phyloP scores from a whole-genome alignment of 2,329 filamentous ascomycete species.

The Colletotrichum zoysiae region DNA sequence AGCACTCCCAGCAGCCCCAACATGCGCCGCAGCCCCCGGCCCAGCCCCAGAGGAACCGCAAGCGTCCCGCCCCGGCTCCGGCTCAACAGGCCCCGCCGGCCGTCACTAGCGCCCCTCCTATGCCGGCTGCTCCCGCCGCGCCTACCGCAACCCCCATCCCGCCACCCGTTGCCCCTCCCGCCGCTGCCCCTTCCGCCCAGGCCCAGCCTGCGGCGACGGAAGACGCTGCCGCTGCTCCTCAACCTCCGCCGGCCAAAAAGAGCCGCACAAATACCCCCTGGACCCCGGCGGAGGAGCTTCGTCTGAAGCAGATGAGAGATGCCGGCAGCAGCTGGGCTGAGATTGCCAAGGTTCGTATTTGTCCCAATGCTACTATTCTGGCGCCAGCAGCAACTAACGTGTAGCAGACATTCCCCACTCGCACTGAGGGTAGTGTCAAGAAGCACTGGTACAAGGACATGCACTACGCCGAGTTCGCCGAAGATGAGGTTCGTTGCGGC shows the following conservation, averaged over 20 bases:
- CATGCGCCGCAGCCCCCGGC: constrained; percentile 50
- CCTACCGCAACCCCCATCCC: constrained; percentile 49
- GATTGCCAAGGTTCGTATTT: constrained; percentile 85
- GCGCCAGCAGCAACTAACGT: constrained; percentile 12
- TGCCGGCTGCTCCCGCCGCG: constrained; percentile 50
- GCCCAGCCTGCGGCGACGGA: constrained; percentile 49
- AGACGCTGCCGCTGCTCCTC: constrained; percentile 49
- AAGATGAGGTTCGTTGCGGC: constrained; percentile 82
- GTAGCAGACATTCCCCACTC: constrained; percentile 83
- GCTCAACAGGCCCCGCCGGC: constrained; percentile 52
- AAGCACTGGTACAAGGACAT: constrained; percentile 99
- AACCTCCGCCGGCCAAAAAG: constrained; percentile 81
- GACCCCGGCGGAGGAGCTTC: constrained; percentile 93
- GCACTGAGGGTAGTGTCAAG: constrained; percentile 98
- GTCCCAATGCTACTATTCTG: not conserved
- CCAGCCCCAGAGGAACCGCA: constrained; percentile 47
- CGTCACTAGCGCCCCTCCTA: constrained; percentile 46
- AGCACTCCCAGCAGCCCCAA: constrained; percentile 47
- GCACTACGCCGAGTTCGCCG: constrained; percentile 98
- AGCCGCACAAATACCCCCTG: constrained; percentile 98
- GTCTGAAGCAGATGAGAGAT: constrained; percentile 94
- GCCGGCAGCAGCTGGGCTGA: constrained; percentile 96
- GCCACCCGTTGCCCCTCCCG: constrained; percentile 52
- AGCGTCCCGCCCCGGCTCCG: constrained; percentile 53
- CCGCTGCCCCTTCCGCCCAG: constrained; percentile 48